These are phyloP conservation scores for Monilinia polystroma DNA, from an alignment of 2,329 filamentous ascomycete species.

Conservation along the genomic window DNA sequence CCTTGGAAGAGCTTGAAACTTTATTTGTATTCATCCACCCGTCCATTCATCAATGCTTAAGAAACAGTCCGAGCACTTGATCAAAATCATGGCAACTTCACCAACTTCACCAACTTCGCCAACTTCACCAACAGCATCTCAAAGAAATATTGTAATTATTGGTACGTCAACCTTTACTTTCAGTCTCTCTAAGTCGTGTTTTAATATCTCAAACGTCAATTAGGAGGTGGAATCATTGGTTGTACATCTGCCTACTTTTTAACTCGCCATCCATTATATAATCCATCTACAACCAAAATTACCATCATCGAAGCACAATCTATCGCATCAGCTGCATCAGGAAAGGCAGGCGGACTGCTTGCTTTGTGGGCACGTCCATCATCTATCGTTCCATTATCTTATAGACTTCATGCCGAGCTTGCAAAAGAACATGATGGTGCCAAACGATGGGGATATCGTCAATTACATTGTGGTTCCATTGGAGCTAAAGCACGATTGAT, in stretches of 20 bases:
- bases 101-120: background rate
- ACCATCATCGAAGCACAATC: conserved; percentile 83
- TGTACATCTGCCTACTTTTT: conserved; percentile 89
- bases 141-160: conserved; percentile 40
- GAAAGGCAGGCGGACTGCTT: conserved; percentile 89
- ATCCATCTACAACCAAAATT: conserved; percentile 71
- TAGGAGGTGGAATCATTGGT: conserved; percentile 84
- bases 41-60: background rate
- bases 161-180: conserved; percentile 51
- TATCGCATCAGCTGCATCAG: conserved; percentile 88
- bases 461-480: conserved; percentile 65
- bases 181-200: conserved; percentile 39
- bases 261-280: conserved; percentile 79
- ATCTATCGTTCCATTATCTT: conserved; percentile 82
- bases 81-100: conserved; percentile 8
- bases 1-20: background rate
- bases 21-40: background rate
- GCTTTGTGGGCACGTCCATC: conserved; percentile 89
- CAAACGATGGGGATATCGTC: conserved; percentile 82
- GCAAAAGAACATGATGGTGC: conserved; percentile 80
- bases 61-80: conserved; percentile 2
- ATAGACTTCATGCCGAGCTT: conserved; percentile 76
- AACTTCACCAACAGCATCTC: background rate
- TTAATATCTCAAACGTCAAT: background rate
- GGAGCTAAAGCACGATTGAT: conserved; percentile 33